These are phyloP conservation scores for Phanerodontia chrysosporium DNA, from an alignment of 768 basidiomycete genomes.

Conservation along the genomic window DNA sequence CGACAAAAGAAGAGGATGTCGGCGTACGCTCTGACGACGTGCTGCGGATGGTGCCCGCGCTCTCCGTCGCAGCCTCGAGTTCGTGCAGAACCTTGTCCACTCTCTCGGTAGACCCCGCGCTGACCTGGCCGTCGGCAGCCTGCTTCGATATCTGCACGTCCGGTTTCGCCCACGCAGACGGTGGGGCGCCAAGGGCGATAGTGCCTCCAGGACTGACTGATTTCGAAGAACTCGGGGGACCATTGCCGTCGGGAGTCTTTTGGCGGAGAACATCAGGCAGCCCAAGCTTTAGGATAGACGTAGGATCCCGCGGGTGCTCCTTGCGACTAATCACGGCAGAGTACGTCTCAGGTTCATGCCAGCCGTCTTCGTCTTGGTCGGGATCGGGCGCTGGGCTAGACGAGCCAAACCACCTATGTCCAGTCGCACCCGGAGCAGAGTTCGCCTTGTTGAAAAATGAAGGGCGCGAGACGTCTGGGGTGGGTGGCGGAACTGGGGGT, in stretches of 20 bases:
- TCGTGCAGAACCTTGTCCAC: conserved; percentile 46
- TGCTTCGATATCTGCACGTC: conserved; percentile 51
- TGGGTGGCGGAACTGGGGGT: conserved; percentile 14
- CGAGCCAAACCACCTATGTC: conserved; percentile 45
- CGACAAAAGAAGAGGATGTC: conserved; percentile 26
- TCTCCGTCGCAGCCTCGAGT: conserved; percentile 30
- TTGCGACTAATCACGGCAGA: conserved; percentile 59
- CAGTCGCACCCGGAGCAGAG: conserved; percentile 35
- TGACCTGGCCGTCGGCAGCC: conserved; percentile 48
- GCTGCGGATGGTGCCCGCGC: conserved; percentile 20
- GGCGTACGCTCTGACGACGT: conserved; percentile 12
- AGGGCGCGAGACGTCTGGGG: conserved; percentile 29
- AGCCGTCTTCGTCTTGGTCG: conserved; percentile 51
- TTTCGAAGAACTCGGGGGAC: conserved; percentile 17
- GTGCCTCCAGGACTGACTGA: neutral
- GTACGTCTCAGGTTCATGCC: conserved; percentile 59
- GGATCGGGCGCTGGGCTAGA: conserved; percentile 47
- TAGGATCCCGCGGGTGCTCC: conserved; percentile 57
- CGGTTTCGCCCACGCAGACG: conserved; percentile 52
- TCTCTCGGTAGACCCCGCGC: conserved; percentile 28
- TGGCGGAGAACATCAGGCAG: conserved; percentile 61
- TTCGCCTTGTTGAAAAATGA: conserved; percentile 46
- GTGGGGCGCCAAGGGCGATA: conserved; percentile 23
- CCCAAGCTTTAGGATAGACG: conserved; percentile 43
- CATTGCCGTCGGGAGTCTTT: conserved; percentile 33